Percentiles rank a stretch among this genome's conserved stretches.
phyloP scores from a whole-genome alignment of 2,329 filamentous ascomycete species.

The Ophiognomonia clavigignenti-juglandacearum region DNA sequence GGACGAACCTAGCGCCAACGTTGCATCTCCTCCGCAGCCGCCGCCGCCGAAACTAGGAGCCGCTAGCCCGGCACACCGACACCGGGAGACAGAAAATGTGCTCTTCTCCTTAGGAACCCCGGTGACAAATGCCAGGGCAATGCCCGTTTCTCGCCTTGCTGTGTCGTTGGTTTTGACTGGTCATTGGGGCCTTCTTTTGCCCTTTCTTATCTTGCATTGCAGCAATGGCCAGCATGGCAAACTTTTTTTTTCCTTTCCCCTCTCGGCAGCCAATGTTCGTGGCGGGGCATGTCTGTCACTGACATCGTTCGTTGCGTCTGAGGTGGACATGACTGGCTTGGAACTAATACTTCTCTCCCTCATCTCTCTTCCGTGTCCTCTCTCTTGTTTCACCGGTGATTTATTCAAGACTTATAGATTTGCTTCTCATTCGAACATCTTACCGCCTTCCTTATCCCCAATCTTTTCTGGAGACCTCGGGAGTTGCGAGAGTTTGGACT shows the following conservation, averaged over 20 bases:
- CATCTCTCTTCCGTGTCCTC: background rate
- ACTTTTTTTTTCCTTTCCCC: background rate
- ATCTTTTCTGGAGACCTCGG: no score
- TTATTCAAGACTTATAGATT: no score
- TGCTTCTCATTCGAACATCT: no score
- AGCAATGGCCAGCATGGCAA: no score
- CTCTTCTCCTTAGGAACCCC: background rate
- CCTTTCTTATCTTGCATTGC: slow-evolving; percentile 12
- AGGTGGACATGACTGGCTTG: background rate
- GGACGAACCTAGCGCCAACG: background rate
- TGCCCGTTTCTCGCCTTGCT: background rate
- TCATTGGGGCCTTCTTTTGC: background rate
- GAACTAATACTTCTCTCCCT: background rate
- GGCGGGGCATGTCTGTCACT: slow-evolving; percentile 6
- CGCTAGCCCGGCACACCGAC: background rate
- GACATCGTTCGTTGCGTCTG: background rate
- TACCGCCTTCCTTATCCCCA: no score
- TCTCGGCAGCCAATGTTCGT: background rate
- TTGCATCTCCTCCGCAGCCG: background rate
- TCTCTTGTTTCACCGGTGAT: no score
- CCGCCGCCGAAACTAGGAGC: background rate
- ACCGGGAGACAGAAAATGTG: background rate
- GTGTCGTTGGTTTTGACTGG: background rate
- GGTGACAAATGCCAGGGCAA: background rate
- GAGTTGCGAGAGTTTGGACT: no score